phyloP scores from a whole-genome alignment of 805 yeast species.

The Starmerella roubikii region DNA sequence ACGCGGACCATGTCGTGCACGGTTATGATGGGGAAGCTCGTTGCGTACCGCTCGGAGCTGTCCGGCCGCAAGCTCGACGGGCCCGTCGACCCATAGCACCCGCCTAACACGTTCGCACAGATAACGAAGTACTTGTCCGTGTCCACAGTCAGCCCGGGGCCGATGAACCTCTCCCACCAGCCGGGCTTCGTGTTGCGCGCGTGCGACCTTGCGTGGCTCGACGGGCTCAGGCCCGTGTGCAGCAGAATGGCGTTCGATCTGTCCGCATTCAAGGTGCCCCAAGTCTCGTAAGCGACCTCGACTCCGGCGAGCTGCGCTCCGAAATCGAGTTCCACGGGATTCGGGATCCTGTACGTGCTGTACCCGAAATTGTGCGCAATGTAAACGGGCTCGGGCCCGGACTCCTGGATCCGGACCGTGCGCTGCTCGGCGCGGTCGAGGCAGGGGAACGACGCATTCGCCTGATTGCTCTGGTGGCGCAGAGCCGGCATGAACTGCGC shows the following conservation, averaged over 20 bases:
- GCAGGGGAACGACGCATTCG: slow-evolving; percentile 58
- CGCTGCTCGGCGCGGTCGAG: slow-evolving; percentile 55
- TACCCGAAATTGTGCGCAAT: slow-evolving; percentile 52
- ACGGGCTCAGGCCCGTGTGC: slow-evolving; percentile 87
- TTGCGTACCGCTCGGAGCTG: slow-evolving; percentile 55
- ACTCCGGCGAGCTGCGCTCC: slow-evolving; percentile 67
- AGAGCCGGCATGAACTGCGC: too few species aligned
- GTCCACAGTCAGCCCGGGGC: slow-evolving; percentile 64
- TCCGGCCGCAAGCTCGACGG: slow-evolving; percentile 72
- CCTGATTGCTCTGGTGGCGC: background rate
- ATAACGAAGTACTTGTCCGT: slow-evolving; percentile 69
- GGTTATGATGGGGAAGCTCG: slow-evolving; percentile 75
- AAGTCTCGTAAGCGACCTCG: slow-evolving; percentile 81
- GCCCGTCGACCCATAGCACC: slow-evolving; percentile 91
- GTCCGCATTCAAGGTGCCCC: slow-evolving; percentile 61
- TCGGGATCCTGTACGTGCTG: slow-evolving; percentile 31
- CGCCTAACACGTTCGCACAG: slow-evolving; percentile 86
- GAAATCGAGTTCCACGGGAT: slow-evolving; percentile 53
- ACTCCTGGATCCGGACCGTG: slow-evolving; percentile 29
- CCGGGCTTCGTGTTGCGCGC: slow-evolving; percentile 55
- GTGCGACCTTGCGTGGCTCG: slow-evolving; percentile 85
- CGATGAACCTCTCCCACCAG: slow-evolving; percentile 95
- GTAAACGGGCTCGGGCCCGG: slow-evolving; percentile 82
- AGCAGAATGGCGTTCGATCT: slow-evolving; percentile 62
- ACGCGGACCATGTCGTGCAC: slow-evolving; percentile 86